Evolutionary conservation across 805 yeast species (phyloP).

Genomic region (Metschnikowia borealis): DNA sequence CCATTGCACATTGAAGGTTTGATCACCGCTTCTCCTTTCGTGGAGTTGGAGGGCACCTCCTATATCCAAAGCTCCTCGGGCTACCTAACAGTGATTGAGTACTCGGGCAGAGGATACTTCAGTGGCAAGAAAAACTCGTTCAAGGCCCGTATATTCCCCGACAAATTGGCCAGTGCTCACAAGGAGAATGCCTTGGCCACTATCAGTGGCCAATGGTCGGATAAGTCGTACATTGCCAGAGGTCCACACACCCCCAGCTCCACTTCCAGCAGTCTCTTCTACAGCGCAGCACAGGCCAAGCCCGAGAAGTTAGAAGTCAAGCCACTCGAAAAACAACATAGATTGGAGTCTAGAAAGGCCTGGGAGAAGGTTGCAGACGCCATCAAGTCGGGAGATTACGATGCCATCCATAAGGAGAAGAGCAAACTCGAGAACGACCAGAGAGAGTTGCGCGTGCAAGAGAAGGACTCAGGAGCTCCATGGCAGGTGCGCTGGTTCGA

Average conservation of each 20-base stretch:
- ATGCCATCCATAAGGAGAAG: conserved; percentile 70
- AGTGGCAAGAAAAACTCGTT: conserved; percentile 91
- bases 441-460: conserved; percentile 75
- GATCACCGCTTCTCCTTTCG: conserved; percentile 86
- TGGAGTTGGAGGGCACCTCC: conserved; percentile 88
- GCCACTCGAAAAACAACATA: conserved; percentile 77
- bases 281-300: conserved; percentile 51
- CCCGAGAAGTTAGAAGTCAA: conserved; percentile 66
- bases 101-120: conserved; percentile 90
- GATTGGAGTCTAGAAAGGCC: conserved; percentile 80
- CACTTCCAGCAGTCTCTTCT: conserved; percentile 51
- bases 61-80: conserved; percentile 81
- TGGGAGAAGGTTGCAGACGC: conserved; percentile 92
- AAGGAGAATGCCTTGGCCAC: conserved; percentile 70
- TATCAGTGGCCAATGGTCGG: conserved; percentile 91
- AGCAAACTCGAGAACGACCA: conserved; percentile 77
- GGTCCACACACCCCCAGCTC: conserved; percentile 47
- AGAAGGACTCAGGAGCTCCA: conserved; percentile 53
- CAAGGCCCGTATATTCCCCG: conserved; percentile 75
- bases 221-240: conserved; percentile 57
- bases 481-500: conserved; percentile 90
- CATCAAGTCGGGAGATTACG: conserved; percentile 68
- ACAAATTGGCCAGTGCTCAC: conserved; percentile 42
- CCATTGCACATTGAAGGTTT: conserved; percentile 94
- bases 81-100: conserved; percentile 67